A percentile compares a stretch with the other conserved stretches of the same genome.
phyloP scores from a whole-genome alignment of 2,329 filamentous ascomycete species.

The Microcyclospora pomicola region DNA sequence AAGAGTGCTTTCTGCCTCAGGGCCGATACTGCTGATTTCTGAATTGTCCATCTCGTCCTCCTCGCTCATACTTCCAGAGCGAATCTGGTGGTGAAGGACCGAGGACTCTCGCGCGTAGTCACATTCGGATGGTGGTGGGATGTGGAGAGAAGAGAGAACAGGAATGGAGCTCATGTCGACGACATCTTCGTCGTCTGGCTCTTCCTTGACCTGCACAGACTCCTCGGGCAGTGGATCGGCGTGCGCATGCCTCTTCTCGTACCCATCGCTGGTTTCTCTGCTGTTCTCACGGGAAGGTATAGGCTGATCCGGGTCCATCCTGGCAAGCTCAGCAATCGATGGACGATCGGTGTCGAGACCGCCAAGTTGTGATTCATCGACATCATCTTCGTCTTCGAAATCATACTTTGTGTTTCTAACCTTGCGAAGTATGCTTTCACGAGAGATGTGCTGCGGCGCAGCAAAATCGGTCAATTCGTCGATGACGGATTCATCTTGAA shows the following conservation, averaged over 20 bases:
- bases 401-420: constrained; percentile 54
- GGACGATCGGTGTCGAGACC: constrained; percentile 12
- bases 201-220: constrained; percentile 27
- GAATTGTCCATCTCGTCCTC: constrained; percentile 42
- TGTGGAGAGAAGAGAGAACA: constrained; percentile 25
- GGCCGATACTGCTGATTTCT: constrained; percentile 32
- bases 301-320: constrained; percentile 73
- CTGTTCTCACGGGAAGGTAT: constrained; percentile 71
- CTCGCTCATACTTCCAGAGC: constrained; percentile 18
- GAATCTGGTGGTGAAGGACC: constrained; percentile 41
- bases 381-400: constrained; percentile 27
- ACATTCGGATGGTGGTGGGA: background rate
- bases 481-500: constrained; percentile 23
- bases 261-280: constrained; percentile 13
- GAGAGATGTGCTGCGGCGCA: constrained; percentile 62
- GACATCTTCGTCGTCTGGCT: constrained; percentile 46
- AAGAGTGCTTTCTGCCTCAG: constrained; percentile 21
- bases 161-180: constrained; percentile 55
- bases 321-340: constrained; percentile 34
- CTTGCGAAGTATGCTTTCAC: constrained; percentile 83
- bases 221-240: constrained; percentile 10
- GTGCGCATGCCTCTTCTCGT: background rate
- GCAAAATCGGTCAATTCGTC: constrained; percentile 22
- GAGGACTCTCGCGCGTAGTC: constrained; percentile 34
- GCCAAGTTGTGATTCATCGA: constrained; percentile 47